Evolutionary conservation across 306 rosid genomes (phyloP).

Genomic region (Prunus fruticosa): DNA sequence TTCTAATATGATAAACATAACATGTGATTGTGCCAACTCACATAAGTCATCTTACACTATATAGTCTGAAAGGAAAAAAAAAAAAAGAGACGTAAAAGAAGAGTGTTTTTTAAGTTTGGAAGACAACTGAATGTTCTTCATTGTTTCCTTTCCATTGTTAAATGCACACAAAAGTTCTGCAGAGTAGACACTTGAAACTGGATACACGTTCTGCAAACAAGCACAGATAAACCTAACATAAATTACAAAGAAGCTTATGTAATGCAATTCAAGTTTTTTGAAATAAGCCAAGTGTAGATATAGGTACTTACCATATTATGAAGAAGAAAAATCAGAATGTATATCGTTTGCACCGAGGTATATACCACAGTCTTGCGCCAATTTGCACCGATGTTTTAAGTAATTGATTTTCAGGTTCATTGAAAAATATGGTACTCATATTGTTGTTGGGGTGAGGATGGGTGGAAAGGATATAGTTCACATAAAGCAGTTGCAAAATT

Average conservation of each 20-base stretch:
- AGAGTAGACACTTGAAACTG: background rate
- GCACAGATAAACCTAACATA: background rate
- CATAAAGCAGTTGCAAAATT: conserved; percentile 63
- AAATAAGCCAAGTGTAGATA: background rate
- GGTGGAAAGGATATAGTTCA: conserved; percentile 89
- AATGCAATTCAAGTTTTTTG: background rate
- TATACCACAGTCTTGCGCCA: background rate
- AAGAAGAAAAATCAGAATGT: background rate
- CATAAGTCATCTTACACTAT: too few relatives aligned
- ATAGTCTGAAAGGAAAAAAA: background rate
- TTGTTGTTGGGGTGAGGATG: conserved; percentile 91
- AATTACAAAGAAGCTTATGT: background rate
- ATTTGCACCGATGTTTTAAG: background rate
- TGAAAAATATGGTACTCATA: conserved; percentile 83
- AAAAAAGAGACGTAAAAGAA: background rate
- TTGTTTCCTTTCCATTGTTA: background rate
- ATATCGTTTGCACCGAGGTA: background rate
- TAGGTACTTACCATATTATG: background rate
- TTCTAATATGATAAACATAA: too few relatives aligned
- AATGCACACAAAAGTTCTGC: background rate
- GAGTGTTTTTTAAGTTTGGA: background rate
- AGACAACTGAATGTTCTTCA: background rate
- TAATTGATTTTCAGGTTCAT: conserved; percentile 65
- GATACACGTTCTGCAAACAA: background rate
- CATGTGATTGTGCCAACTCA: too few relatives aligned